Percentiles rank a stretch among this genome's conserved stretches.
These are phyloP conservation scores for Cystofilobasidium ferigula DNA, from an alignment of 768 basidiomycete species.

Conservation along the genomic window DNA sequence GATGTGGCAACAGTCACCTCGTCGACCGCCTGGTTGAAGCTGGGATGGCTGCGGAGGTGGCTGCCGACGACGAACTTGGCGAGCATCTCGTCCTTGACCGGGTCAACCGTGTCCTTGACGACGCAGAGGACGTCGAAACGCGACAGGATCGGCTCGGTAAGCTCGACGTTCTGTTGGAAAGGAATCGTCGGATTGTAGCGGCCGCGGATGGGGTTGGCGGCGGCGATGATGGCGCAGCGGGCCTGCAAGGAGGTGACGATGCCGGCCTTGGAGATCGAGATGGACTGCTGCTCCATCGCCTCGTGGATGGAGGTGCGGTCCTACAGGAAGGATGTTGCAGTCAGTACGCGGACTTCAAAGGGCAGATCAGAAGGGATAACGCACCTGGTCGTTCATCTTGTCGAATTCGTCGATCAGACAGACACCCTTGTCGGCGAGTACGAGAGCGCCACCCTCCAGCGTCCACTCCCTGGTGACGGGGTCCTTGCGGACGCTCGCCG, in stretches of 20 bases:
- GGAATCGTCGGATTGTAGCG: slow-evolving; percentile 97
- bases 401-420: slow-evolving; percentile 99
- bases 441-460: slow-evolving; percentile 90
- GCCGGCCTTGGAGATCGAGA: slow-evolving; percentile 97
- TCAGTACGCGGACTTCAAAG: not conserved
- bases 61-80: slow-evolving; percentile 97
- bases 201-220: slow-evolving; percentile 93
- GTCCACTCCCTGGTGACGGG: slow-evolving; percentile 98
- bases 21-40: slow-evolving; percentile 72
- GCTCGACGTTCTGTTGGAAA: slow-evolving; percentile 94
- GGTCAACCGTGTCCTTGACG: slow-evolving; percentile 94
- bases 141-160: slow-evolving; percentile 95
- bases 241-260: slow-evolving; percentile 98
- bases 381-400: slow-evolving; percentile 82
- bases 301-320: slow-evolving; percentile 83
- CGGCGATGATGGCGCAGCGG: slow-evolving; percentile 92
- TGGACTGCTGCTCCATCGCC: slow-evolving; percentile 99
- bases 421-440: slow-evolving; percentile 95
- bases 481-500: slow-evolving; percentile 97
- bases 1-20: slow-evolving; percentile 88
- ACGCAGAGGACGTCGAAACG: slow-evolving; percentile 97
- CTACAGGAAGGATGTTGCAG: not conserved
- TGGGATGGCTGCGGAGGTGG: slow-evolving; percentile 86
- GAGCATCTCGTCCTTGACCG: slow-evolving; percentile 88
- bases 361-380: not conserved